Evolutionary conservation across 352 stramenopile species (phyloP).

Genomic region (Thraustotheca clavata): DNA sequence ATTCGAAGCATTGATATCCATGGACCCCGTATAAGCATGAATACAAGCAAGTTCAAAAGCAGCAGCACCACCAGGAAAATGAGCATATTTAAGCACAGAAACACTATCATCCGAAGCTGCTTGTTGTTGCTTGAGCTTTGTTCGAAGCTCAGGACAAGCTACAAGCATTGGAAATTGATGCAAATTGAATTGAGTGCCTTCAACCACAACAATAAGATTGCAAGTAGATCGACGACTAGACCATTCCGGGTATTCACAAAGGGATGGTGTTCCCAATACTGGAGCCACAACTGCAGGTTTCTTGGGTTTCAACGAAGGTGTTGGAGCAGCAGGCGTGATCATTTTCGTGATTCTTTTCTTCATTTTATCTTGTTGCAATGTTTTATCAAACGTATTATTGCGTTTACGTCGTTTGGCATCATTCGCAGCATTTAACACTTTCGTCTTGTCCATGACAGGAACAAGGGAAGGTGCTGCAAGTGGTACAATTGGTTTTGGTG

Average conservation of each 20-base stretch:
- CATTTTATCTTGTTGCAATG: slow-evolving; percentile 1
- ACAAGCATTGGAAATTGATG: slow-evolving; percentile 62
- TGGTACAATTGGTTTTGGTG: not conserved
- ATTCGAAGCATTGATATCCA: slow-evolving; percentile 21
- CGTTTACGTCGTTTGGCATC: slow-evolving; percentile 1
- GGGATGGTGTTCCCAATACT: slow-evolving; percentile 19
- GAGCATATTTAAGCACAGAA: slow-evolving; percentile 35
- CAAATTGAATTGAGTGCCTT: slow-evolving; percentile 58
- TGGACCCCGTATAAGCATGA: slow-evolving; percentile 44
- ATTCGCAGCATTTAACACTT: not conserved
- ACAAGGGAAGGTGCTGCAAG: not conserved
- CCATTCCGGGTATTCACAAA: slow-evolving; percentile 54
- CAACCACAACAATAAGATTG: slow-evolving; percentile 58
- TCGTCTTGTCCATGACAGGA: not conserved
- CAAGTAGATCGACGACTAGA: slow-evolving; percentile 28
- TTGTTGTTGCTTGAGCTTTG: slow-evolving; percentile 29
- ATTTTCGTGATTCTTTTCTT: slow-evolving; percentile 15
- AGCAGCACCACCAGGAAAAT: slow-evolving; percentile 43
- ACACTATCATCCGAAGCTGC: slow-evolving; percentile 21
- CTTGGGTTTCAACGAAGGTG: slow-evolving; percentile 9
- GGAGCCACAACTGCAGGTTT: not conserved
- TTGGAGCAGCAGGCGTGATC: not conserved
- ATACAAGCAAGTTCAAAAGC: slow-evolving; percentile 62
- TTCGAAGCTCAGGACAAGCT: slow-evolving; percentile 36
- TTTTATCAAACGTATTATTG: not conserved